These are phyloP conservation scores for Tulasnella sp. DNA, from an alignment of 768 basidiomycete genomes.

Conservation along the genomic window DNA sequence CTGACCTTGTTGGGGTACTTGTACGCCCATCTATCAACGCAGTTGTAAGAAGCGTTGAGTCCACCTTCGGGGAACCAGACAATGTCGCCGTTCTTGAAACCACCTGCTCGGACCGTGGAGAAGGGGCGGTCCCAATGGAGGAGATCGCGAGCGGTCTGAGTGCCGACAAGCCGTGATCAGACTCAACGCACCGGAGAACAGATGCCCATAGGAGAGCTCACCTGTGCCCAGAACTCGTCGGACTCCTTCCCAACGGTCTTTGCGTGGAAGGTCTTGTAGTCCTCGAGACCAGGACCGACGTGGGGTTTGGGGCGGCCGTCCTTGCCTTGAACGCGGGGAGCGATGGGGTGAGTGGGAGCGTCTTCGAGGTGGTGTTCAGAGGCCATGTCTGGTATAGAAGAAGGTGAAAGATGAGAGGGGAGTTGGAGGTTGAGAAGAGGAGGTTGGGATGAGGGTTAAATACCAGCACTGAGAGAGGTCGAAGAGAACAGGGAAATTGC, in stretches of 20 bases:
- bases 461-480: not conserved
- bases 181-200: not conserved
- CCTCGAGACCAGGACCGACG: slow-evolving; percentile 71
- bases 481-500: not conserved
- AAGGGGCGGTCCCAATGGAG: slow-evolving; percentile 89
- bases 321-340: slow-evolving; percentile 59
- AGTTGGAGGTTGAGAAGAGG: not conserved
- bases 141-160: slow-evolving; percentile 58
- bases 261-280: slow-evolving; percentile 63
- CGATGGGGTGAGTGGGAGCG: slow-evolving; percentile 61
- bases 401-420: not conserved
- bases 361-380: slow-evolving; percentile 14
- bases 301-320: slow-evolving; percentile 65
- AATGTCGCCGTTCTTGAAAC: slow-evolving; percentile 81
- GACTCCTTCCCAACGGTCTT: slow-evolving; percentile 70
- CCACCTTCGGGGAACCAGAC: slow-evolving; percentile 96
- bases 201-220: slow-evolving; percentile 36
- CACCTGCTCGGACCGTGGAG: slow-evolving; percentile 76
- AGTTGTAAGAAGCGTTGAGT: slow-evolving; percentile 93
- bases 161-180: slow-evolving; percentile 1
- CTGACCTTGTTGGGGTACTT: slow-evolving; percentile 64
- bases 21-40: slow-evolving; percentile 95
- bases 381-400: not conserved
- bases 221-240: slow-evolving; percentile 88
- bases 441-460: slow-evolving; percentile 1